Evolutionary conservation across 176 grass and related monocot genomes (phyloP).

Genomic region (Panicum miliaceum): DNA sequence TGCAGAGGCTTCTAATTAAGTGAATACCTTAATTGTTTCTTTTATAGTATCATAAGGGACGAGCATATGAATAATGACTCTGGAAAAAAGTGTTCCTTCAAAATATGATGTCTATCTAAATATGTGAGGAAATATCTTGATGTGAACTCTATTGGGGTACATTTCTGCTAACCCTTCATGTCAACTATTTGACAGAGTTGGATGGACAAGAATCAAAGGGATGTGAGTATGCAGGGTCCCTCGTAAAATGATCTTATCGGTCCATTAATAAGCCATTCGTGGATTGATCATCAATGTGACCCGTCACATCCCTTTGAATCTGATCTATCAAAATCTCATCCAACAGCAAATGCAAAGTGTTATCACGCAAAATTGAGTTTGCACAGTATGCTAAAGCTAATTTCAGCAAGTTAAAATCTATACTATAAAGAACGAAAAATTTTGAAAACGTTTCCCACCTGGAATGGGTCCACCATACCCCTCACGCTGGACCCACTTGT

Average conservation of each 20-base stretch:
- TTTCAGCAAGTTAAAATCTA: constrained; percentile 16
- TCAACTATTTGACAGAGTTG: not conserved
- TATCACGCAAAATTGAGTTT: not conserved
- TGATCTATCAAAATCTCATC: constrained; percentile 5
- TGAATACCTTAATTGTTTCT: not conserved
- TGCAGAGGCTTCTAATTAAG: not conserved
- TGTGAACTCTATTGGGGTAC: not conserved
- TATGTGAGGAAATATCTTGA: not conserved
- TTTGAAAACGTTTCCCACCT: not conserved
- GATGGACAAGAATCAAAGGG: not conserved
- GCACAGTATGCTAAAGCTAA: constrained; percentile 20
- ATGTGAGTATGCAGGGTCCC: not conserved
- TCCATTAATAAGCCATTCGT: not conserved
- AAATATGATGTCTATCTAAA: not conserved
- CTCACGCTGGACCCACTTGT: no score
- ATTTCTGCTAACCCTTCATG: not conserved
- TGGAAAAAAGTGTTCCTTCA: not conserved
- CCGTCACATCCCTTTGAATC: not conserved
- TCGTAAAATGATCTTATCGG: not conserved
- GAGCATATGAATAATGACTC: not conserved
- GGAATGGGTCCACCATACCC: no score
- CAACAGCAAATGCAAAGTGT: constrained; percentile 10
- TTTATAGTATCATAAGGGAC: not conserved
- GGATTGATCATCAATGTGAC: not conserved
- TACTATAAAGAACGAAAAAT: no score